Evolutionary conservation across 2,329 filamentous ascomycete species (phyloP).

Genomic region (Cytospora schulzeri): DNA sequence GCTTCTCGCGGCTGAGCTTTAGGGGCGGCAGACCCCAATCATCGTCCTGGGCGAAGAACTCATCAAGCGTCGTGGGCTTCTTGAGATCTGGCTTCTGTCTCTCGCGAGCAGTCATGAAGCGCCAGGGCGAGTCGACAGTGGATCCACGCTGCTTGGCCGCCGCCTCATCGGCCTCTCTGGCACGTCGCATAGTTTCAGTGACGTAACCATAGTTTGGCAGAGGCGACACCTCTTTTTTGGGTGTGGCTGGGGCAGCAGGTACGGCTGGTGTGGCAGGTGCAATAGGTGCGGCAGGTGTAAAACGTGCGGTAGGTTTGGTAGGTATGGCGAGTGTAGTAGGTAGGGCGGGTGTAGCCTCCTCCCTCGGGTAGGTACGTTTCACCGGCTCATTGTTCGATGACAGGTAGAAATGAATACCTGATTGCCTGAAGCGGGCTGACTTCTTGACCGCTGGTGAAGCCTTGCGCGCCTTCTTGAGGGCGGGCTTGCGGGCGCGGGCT

Average conservation of each 20-base stretch:
- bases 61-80: slow-evolving; percentile 24
- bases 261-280: too few species aligned
- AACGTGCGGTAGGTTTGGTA: not conserved
- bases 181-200: slow-evolving; percentile 6
- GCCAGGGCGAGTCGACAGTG: slow-evolving; percentile 3
- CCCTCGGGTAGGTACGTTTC: slow-evolving; percentile 11
- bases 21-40: slow-evolving; percentile 22
- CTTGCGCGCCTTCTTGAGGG: slow-evolving; percentile 4
- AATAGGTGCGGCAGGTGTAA: too few species aligned
- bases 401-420: slow-evolving; percentile 16
- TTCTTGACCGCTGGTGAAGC: slow-evolving; percentile 2
- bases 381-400: slow-evolving; percentile 23
- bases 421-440: slow-evolving; percentile 15
- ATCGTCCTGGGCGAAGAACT: slow-evolving; percentile 29
- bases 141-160: not conserved
- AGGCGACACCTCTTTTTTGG: not conserved
- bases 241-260: not conserved
- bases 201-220: not conserved
- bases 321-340: not conserved
- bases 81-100: slow-evolving; percentile 21
- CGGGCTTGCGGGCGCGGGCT: slow-evolving; percentile 8
- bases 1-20: slow-evolving; percentile 32
- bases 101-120: slow-evolving; percentile 5
- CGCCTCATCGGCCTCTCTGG: slow-evolving; percentile 1
- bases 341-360: not conserved